phyloP scores from a whole-genome alignment of 345 rosid genomes.

The Salix suchowensis region DNA sequence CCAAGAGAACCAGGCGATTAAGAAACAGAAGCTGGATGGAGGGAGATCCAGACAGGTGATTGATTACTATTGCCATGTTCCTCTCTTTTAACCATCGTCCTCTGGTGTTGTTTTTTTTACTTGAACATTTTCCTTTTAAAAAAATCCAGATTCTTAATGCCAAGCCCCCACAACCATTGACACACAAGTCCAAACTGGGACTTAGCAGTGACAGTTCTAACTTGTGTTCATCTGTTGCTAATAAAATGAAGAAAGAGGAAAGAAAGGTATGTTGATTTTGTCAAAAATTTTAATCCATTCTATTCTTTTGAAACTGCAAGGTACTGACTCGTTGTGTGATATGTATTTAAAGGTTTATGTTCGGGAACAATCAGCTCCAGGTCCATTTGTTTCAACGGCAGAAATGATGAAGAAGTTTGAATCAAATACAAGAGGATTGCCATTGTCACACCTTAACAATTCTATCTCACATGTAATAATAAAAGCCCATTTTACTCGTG shows the following conservation, averaged over 20 bases:
- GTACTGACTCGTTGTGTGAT: neutral
- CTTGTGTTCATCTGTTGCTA: conserved; percentile 38
- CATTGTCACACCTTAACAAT: conserved; percentile 40
- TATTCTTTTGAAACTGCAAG: neutral
- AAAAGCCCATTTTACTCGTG: neutral
- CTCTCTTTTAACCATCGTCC: neutral
- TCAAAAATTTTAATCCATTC: neutral
- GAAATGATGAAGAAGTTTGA: conserved; percentile 87
- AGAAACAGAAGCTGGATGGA: conserved; percentile 91
- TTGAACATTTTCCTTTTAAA: neutral
- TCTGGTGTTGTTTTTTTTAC: neutral
- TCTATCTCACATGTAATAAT: conserved; percentile 42
- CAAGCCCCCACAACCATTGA: conserved; percentile 55
- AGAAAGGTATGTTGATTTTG: conserved; percentile 61
- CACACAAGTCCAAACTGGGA: conserved; percentile 79
- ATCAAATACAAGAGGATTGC: conserved; percentile 73
- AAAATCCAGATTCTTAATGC: conserved; percentile 68
- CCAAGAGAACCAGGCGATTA: conserved; percentile 91
- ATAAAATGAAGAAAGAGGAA: conserved; percentile 46
- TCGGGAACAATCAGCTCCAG: conserved; percentile 39
- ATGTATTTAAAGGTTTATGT: conserved; percentile 43
- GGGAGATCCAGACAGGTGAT: conserved; percentile 86
- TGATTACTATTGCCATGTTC: neutral
- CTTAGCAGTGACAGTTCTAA: conserved; percentile 42
- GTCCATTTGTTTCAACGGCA: conserved; percentile 67